Conservation (phyloP, 1,139 yeast species). For the Magnusiomyces suaveolens region DNA sequence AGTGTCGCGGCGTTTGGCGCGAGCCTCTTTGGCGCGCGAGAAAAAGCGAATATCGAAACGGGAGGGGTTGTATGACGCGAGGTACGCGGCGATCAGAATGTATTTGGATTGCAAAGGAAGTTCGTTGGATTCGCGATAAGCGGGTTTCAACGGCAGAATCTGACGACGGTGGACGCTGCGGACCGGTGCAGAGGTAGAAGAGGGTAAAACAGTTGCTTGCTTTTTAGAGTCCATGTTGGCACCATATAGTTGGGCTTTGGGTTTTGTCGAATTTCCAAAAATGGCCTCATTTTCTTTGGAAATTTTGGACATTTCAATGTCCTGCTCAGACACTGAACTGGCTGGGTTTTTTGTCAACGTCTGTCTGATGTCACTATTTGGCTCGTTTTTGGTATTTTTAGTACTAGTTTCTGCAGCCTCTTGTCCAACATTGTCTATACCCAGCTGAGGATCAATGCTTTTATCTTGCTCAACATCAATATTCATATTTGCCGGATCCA, state of each 20-base stretch:
- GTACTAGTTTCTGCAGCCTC: neutral
- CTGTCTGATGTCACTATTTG: neutral
- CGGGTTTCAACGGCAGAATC: neutral
- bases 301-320: neutral
- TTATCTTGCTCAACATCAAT: neutral
- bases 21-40: constrained; percentile 47
- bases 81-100: constrained; percentile 55
- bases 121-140: constrained; percentile 11
- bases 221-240: neutral
- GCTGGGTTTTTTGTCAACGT: too few species aligned
- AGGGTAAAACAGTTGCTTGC: neutral
- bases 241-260: too few species aligned
- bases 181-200: neutral
- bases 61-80: constrained; percentile 59
- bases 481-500: neutral
- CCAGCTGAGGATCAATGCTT: neutral
- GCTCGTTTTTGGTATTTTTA: neutral
- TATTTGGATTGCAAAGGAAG: constrained; percentile 51
- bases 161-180: neutral
- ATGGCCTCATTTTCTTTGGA: neutral
- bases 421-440: neutral
- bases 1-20: constrained; percentile 36
- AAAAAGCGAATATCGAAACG: constrained; percentile 51
- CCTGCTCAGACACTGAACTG: neutral
- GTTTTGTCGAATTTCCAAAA: too few species aligned